A percentile compares a stretch with the other conserved stretches of the same genome.
These are phyloP conservation scores for Pseudozyma hubeiensis DNA, from an alignment of 1,284 basidiomycete species.

Conservation along the genomic window DNA sequence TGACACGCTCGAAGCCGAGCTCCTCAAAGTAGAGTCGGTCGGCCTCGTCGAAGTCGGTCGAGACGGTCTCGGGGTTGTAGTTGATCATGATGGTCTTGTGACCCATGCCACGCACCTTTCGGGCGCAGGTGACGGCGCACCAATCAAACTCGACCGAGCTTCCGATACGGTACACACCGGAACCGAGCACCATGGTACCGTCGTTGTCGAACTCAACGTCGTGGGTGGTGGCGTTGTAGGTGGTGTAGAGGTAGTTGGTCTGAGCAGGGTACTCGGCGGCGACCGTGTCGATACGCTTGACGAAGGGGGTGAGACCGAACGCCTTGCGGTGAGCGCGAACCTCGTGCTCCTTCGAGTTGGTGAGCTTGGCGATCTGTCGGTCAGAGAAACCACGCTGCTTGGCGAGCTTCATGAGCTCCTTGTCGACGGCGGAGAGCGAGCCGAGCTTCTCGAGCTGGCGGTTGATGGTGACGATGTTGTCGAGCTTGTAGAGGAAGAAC, in stretches of 20 bases:
- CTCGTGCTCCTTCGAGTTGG: constrained; percentile 76
- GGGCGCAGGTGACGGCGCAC: constrained; percentile 98
- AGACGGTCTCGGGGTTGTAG: constrained; percentile 99
- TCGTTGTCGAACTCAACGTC: constrained; percentile 96
- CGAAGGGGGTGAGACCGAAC: constrained; percentile 90
- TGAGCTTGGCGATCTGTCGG: constrained; percentile 85
- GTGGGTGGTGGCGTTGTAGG: constrained; percentile 96
- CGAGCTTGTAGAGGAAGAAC: constrained; percentile 99
- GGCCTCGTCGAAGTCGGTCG: constrained; percentile 99
- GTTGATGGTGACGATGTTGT: constrained; percentile 82
- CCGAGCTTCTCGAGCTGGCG: constrained; percentile 69
- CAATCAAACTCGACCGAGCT: constrained; percentile 99
- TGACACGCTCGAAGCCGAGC: constrained; percentile 95
- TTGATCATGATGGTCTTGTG: constrained; percentile 99
- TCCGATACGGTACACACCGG: constrained; percentile 97
- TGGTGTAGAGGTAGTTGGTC: constrained; percentile 99
- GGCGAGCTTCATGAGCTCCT: constrained; percentile 64
- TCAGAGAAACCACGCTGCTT: constrained; percentile 82
- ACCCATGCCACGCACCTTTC: constrained; percentile 89
- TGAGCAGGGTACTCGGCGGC: constrained; percentile 98
- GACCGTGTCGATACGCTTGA: constrained; percentile 99
- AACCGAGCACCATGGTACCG: constrained; percentile 99
- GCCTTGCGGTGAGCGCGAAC: constrained; percentile 89
- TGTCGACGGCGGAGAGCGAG: constrained; percentile 74
- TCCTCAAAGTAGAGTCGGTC: constrained; percentile 99